phyloP scores from a whole-genome alignment of 805 yeast genomes.

The Candida coleopterorum region DNA sequence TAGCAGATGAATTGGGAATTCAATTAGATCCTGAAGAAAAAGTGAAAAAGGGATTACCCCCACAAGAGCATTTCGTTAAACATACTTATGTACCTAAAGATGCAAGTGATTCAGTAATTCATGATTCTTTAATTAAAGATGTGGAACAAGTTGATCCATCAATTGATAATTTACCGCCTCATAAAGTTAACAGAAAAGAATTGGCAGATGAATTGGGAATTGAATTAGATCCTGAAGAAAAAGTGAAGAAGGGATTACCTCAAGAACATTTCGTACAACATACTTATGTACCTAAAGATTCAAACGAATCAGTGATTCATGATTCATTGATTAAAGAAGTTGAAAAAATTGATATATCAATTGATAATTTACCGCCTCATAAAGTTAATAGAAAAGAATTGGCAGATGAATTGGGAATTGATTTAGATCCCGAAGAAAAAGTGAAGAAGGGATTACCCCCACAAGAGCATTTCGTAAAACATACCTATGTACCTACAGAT shows the following conservation, averaged over 20 bases:
- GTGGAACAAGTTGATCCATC: constrained; percentile 7
- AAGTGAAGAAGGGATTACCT: too few species aligned
- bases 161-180: constrained; percentile 4
- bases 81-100: too few species aligned
- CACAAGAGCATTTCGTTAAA: too few species aligned
- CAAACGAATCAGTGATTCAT: constrained; percentile 1
- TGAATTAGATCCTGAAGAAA: constrained; percentile 6
- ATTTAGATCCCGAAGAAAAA: constrained; percentile 5
- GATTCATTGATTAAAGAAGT: constrained; percentile 7
- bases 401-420: background rate
- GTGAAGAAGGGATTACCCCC: background rate
- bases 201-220: constrained; percentile 2
- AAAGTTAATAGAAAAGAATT: constrained; percentile 1
- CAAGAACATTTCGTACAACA: too few species aligned
- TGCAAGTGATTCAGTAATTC: too few species aligned
- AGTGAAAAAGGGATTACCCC: too few species aligned
- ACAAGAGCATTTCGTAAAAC: constrained; percentile 6
- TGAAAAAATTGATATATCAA: constrained; percentile 4
- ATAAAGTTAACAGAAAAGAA: constrained; percentile 1
- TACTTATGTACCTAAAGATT: too few species aligned
- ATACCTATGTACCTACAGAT: constrained; percentile 21
- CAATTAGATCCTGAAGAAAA: constrained; percentile 4
- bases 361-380: constrained; percentile 7
- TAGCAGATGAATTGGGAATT: background rate
- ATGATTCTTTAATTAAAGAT: constrained; percentile 6